These are phyloP conservation scores for Cordyceps fumosorosea DNA, from an alignment of 2,329 filamentous ascomycete species.

Conservation along the genomic window DNA sequence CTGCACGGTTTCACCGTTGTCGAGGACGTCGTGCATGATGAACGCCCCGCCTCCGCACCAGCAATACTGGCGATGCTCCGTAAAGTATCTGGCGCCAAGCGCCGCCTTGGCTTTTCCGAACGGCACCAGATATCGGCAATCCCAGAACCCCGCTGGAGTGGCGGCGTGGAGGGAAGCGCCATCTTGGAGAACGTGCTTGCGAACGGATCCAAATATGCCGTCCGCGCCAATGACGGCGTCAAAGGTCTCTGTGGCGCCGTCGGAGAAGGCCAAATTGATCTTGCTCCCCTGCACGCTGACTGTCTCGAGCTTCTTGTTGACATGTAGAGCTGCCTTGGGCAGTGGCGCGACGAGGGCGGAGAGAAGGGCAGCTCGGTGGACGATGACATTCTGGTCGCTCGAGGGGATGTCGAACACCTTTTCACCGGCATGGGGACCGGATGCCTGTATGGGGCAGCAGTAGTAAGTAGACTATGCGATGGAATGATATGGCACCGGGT, in stretches of 20 bases:
- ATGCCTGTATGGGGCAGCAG: neutral
- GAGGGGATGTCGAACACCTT: neutral
- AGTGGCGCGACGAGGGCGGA: constrained; percentile 17
- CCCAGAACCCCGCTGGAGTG: neutral
- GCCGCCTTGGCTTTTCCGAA: neutral
- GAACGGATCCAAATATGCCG: constrained; percentile 18
- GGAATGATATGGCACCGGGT: neutral
- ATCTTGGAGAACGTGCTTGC: constrained; percentile 15
- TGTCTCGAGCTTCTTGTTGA: constrained; percentile 14
- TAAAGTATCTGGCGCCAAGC: neutral
- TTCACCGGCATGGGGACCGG: neutral
- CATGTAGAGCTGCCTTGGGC: constrained; percentile 12
- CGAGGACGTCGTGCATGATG: constrained; percentile 4
- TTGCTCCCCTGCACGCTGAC: constrained; percentile 4
- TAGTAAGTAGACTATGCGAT: neutral
- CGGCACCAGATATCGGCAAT: constrained; percentile 5
- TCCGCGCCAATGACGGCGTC: constrained; percentile 20
- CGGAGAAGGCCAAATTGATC: neutral
- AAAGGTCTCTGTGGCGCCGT: constrained; percentile 14
- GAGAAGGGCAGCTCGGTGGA: constrained; percentile 19
- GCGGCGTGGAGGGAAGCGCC: neutral
- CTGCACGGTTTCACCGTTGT: constrained; percentile 5
- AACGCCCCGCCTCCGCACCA: constrained; percentile 1
- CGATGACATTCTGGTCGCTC: constrained; percentile 8
- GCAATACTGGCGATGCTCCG: neutral